Evolutionary conservation across 768 basidiomycete species (phyloP), one percentile per base, ranked within the genome.

Genomic region (Leucosporidium creatinivorum): DNA sequence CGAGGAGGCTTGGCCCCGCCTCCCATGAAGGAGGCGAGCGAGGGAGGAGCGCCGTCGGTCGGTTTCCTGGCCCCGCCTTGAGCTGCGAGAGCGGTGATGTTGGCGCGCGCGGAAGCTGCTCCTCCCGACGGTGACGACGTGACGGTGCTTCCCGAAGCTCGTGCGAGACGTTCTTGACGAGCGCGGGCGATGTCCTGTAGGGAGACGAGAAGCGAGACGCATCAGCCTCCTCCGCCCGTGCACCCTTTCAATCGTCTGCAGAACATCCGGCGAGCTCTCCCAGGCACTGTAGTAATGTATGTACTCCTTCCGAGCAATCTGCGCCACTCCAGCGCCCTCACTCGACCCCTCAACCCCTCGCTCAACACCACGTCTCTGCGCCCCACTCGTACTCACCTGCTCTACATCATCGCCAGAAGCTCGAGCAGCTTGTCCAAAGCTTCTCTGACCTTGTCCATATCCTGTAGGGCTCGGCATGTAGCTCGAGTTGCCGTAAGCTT

Each of bases 11-110:
- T 31, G 1, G 28, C 18, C 0, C 65, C 67, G 6, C 67, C 67
- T 36, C 70, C 70, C 67, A 72, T 69, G 67, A 72, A 66, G 44
- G 52, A 52, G 9, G 70, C 70, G 44, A 72, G 65, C 2, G 67
- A 69, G 17, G 67, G 65, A 6, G 61, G 15, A 23, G 18, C 26
- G 19, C 6, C 1, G 1, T 54, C 21, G 23, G 39, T 39, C 3
- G 52, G 3, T 33, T 21, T 15, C 31, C 18, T 26, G 3, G 19
- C 48, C 18, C n/a, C 26, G 36, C 47, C 54, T 21, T 59, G 58
- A 23, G 62, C 61, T 4, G 62, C 54, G 65, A 72, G 70, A 31
- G 36, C n/a, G 12, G 30, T 23, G 65, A 72, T 72, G 58, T 72
- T 72, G 8, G 63, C 50, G 3, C 67, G 65, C 9, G 67, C 62